Evolutionary conservation across 2,329 filamentous ascomycete genomes (phyloP).

Genomic region (Fusarium sp.): DNA sequence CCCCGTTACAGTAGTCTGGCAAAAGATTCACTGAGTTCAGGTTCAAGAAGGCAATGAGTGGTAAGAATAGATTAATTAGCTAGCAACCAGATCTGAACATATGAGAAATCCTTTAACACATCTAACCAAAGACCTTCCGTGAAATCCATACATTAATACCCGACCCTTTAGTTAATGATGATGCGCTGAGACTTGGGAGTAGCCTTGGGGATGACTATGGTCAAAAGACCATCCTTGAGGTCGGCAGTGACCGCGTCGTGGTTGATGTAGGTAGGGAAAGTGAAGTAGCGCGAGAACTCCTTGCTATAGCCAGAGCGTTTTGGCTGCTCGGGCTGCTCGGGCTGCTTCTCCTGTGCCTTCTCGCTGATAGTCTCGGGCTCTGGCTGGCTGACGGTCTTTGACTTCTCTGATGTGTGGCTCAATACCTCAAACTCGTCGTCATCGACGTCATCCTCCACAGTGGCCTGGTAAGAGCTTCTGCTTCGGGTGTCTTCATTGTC

Average conservation of each 20-base stretch:
- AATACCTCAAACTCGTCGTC: slow-evolving; percentile 19
- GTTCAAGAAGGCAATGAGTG: no score
- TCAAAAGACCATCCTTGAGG: slow-evolving; percentile 10
- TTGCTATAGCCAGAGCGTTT: slow-evolving; percentile 52
- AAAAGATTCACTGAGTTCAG: no score
- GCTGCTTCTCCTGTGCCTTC: not conserved
- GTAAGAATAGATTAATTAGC: no score
- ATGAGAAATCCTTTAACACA: no score
- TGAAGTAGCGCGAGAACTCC: slow-evolving; percentile 71
- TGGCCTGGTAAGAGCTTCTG: slow-evolving; percentile 20
- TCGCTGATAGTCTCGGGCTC: not conserved
- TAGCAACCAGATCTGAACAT: no score
- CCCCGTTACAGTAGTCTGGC: no score
- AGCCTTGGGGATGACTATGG: not conserved
- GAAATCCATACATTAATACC: no score
- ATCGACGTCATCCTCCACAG: slow-evolving; percentile 19
- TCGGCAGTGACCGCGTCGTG: slow-evolving; percentile 65
- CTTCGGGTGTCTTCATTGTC: slow-evolving; percentile 17
- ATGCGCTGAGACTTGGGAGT: not conserved
- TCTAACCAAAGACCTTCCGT: not conserved
- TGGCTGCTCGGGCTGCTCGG: slow-evolving; percentile 39
- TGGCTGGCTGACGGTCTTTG: not conserved
- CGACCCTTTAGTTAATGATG: not conserved
- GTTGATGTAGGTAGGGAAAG: slow-evolving; percentile 68
- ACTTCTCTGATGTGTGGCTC: slow-evolving; percentile 12